Evolutionary conservation across 352 stramenopile species (phyloP).

Genomic region (Phytophthora cajani): DNA sequence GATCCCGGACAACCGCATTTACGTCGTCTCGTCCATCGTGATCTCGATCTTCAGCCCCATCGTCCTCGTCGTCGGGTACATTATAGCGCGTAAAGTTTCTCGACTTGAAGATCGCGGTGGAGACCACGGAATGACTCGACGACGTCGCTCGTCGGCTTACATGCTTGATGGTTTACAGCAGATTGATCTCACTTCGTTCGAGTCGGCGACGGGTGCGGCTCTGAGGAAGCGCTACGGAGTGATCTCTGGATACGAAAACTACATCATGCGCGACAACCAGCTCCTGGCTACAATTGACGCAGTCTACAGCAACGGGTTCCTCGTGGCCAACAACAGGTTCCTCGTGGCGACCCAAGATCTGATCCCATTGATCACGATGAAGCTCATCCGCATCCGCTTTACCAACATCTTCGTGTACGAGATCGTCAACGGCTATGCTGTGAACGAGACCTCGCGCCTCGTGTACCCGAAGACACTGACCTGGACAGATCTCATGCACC

Average conservation of each 20-base stretch:
- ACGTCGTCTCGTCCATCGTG: conserved; percentile 24
- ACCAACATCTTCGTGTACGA: conserved; percentile 52
- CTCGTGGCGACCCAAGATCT: conserved; percentile 46
- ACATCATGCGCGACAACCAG: conserved; percentile 34
- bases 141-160: conserved; percentile 19
- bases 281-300: conserved; percentile 45
- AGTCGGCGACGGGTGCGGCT: conserved; percentile 35
- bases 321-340: conserved; percentile 50
- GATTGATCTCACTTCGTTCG: conserved; percentile 37
- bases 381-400: conserved; percentile 41
- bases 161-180: conserved; percentile 1
- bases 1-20: conserved; percentile 15
- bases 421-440: conserved; percentile 31
- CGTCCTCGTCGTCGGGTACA: conserved; percentile 32
- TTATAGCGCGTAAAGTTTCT: conserved; percentile 28
- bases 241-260: conserved; percentile 40
- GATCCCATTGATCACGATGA: conserved; percentile 48
- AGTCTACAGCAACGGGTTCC: conserved; percentile 51
- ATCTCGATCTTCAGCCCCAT: conserved; percentile 36
- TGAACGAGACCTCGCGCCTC: conserved; percentile 39
- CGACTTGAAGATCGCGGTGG: conserved; percentile 12
- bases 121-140: neutral
- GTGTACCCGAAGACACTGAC: conserved; percentile 39
- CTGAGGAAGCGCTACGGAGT: conserved; percentile 32
- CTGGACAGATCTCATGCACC: conserved; percentile 34